Percentiles rank a stretch among this genome's conserved stretches.
phyloP scores from a whole-genome alignment of 768 basidiomycete species.

The Mycena olivaceomarginata region DNA sequence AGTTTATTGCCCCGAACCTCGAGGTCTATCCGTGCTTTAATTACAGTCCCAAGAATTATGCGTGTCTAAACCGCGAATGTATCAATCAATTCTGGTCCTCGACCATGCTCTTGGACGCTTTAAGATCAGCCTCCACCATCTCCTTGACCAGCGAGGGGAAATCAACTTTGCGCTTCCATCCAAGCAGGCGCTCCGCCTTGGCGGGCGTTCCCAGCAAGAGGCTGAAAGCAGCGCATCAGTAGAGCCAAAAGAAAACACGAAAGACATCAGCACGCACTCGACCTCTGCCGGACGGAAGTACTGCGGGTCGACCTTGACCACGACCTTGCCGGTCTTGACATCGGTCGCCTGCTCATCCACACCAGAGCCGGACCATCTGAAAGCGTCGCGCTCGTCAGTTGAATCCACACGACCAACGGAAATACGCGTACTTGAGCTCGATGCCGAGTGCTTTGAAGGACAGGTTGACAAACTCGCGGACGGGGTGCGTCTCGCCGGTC shows the following conservation, averaged over 20 bases:
- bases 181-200: constrained; percentile 92
- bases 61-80: constrained; percentile 8
- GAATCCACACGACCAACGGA: not conserved
- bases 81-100: constrained; percentile 86
- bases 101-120: constrained; percentile 82
- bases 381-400: constrained; percentile 22
- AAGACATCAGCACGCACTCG: constrained; percentile 74
- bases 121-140: constrained; percentile 92
- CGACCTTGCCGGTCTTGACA: constrained; percentile 76
- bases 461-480: constrained; percentile 95
- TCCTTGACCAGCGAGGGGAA: constrained; percentile 92
- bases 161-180: constrained; percentile 92
- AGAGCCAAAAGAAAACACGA: constrained; percentile 26
- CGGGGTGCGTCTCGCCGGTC: constrained; percentile 96
- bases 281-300: constrained; percentile 99
- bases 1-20: not conserved
- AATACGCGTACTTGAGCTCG: constrained; percentile 72
- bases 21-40: not conserved
- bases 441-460: constrained; percentile 84
- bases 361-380: constrained; percentile 88
- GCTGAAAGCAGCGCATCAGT: constrained; percentile 58
- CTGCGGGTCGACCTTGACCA: constrained; percentile 90
- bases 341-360: constrained; percentile 87
- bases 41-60: constrained; percentile 12
- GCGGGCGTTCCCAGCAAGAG: constrained; percentile 91